Base-by-base conservation (phyloP, 306 rosid species). In the Quercus agrifolia region DNA sequence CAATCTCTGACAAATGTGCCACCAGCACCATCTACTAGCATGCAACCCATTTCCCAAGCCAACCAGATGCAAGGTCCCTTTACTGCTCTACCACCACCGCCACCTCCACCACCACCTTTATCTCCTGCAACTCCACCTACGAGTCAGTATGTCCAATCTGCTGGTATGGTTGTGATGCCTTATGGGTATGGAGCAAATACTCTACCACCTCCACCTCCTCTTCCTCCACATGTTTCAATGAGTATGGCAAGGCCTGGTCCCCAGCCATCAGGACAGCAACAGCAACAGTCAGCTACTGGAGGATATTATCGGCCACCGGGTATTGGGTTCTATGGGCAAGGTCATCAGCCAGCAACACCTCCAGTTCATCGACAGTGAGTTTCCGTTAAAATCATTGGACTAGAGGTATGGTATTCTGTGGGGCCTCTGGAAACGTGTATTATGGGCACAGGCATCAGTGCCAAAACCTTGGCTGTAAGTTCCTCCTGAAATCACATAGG, bases 171-270 rank as follows among this genome's bases (percentile, higher is more conserved):
- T 83, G 78, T 82, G 56, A 80, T 86, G 73, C 97, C 93, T 72
- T 92, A 87, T 28, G 95, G 89, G 38, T 94, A 89, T 46, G 90
- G 89, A 25, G 83, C 92, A 38, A 87, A 76, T 81, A 70, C 56
- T 74, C 82, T 90, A 18, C 95, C 97, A 10, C 98, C 93, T 68
- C 97, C 97, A 56, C 98, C 97, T 71, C 95, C 93, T 58, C 74
- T 87, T 74, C 97, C 93, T 80, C 90, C 89, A 17, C 93, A 89
- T 80, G 83, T 88, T 57, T 85, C 88, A 56, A 85, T 87, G 80
- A 92, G 94, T 31, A 77, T 90, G 75, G 61, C 92, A 28, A 87
- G 89, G 89, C 83, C 97, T 18, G 77, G 72, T 54, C 74, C 84
- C 79, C 94, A 81, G 75, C 84, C 87, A 67, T 85, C 85, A 17